These are phyloP conservation scores for Arthrocladium fulminans DNA, from an alignment of 2,329 filamentous ascomycete species.

Conservation along the genomic window DNA sequence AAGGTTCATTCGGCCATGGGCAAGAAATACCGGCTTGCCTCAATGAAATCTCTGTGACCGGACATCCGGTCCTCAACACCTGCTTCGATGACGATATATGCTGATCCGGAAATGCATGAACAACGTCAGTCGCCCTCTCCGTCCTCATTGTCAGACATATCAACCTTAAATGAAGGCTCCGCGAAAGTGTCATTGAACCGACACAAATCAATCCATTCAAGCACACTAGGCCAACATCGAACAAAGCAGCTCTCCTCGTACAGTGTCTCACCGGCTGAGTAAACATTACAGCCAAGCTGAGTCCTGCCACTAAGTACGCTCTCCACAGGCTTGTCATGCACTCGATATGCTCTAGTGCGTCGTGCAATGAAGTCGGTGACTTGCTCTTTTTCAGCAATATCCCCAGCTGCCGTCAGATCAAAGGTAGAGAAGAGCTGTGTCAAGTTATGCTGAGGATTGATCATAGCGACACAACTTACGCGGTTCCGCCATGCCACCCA, in stretches of 20 bases:
- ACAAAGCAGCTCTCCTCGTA: slow-evolving; percentile 57
- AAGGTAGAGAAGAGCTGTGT: slow-evolving; percentile 23
- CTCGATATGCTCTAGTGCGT: slow-evolving; percentile 54
- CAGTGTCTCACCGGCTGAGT: slow-evolving; percentile 55
- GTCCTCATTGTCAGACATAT: not conserved
- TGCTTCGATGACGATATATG: too few relatives aligned
- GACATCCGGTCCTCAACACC: too few relatives aligned
- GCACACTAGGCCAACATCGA: slow-evolving; percentile 43
- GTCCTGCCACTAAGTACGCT: slow-evolving; percentile 46
- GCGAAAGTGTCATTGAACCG: slow-evolving; percentile 34
- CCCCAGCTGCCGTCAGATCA: slow-evolving; percentile 6
- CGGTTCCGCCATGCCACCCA: slow-evolving; percentile 33
- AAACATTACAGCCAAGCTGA: slow-evolving; percentile 56
- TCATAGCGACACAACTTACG: slow-evolving; percentile 33
- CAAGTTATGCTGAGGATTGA: slow-evolving; percentile 30
- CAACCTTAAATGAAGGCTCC: slow-evolving; percentile 25
- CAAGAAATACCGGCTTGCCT: too few relatives aligned
- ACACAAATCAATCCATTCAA: slow-evolving; percentile 55
- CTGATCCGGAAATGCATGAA: too few relatives aligned
- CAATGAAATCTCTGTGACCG: too few relatives aligned
- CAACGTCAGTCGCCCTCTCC: not conserved
- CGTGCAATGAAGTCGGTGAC: slow-evolving; percentile 32
- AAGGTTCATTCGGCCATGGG: too few relatives aligned
- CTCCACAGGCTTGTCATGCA: slow-evolving; percentile 45
- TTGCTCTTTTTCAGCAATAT: slow-evolving; percentile 19